Evolutionary conservation across 1,284 basidiomycete genomes (phyloP).

Genomic region (Ganoderma lucidum): DNA sequence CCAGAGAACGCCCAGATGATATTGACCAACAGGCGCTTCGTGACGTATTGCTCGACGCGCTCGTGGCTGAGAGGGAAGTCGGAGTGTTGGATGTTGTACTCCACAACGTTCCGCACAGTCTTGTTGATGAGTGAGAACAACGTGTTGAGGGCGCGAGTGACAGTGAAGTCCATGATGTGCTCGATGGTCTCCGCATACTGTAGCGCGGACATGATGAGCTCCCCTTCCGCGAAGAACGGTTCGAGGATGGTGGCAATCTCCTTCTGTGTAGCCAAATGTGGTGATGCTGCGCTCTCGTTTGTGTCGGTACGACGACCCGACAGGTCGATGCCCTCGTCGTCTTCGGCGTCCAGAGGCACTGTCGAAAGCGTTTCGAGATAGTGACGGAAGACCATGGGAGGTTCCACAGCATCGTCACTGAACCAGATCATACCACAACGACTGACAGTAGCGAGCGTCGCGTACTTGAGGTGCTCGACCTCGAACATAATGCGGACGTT

Average conservation of each 20-base stretch:
- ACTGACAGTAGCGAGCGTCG: slow-evolving; percentile 98
- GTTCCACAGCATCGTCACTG: slow-evolving; percentile 93
- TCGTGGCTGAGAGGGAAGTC: slow-evolving; percentile 93
- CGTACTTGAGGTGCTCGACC: slow-evolving; percentile 97
- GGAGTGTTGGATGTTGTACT: slow-evolving; percentile 94
- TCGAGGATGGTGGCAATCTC: slow-evolving; percentile 82
- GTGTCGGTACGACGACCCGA: slow-evolving; percentile 66
- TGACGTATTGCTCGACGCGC: slow-evolving; percentile 90
- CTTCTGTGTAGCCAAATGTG: slow-evolving; percentile 82
- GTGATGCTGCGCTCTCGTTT: slow-evolving; percentile 60
- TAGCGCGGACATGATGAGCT: slow-evolving; percentile 84
- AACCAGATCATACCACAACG: slow-evolving; percentile 99
- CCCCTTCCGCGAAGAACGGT: slow-evolving; percentile 84
- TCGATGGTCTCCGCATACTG: slow-evolving; percentile 84
- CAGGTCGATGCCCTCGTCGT: slow-evolving; percentile 80
- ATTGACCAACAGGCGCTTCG: slow-evolving; percentile 90
- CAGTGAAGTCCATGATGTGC: slow-evolving; percentile 99
- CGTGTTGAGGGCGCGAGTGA: slow-evolving; percentile 91
- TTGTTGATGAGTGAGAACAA: slow-evolving; percentile 98
- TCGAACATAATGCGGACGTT: slow-evolving; percentile 99
- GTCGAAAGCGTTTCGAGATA: slow-evolving; percentile 85
- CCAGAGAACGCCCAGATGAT: slow-evolving; percentile 99
- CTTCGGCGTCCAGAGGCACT: slow-evolving; percentile 88
- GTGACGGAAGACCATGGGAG: slow-evolving; percentile 91
- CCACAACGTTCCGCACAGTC: slow-evolving; percentile 91